Conservation (phyloP, 2,329 filamentous ascomycete genomes). For the Claviceps fusiformis region DNA sequence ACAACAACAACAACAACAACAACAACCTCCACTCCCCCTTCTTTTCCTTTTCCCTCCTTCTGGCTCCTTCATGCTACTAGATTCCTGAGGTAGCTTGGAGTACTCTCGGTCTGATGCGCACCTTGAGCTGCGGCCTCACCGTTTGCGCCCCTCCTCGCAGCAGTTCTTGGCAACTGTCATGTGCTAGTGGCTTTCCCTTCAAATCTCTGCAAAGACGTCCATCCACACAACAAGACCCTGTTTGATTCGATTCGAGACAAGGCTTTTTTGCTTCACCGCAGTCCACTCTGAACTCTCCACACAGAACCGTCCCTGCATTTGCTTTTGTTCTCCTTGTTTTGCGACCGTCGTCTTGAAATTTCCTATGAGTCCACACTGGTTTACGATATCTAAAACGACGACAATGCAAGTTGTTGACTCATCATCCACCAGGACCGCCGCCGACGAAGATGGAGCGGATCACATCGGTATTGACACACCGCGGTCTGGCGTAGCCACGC, state of each 20-base stretch:
- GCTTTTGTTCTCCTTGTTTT: background rate
- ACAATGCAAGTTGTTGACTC: slow-evolving; percentile 38
- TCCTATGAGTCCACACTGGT: slow-evolving; percentile 1
- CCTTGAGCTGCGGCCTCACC: slow-evolving; percentile 6
- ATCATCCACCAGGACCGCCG: slow-evolving; percentile 37
- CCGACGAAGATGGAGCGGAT: slow-evolving; percentile 59
- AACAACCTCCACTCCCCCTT: too few species aligned
- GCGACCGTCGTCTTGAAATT: background rate
- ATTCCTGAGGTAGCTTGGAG: background rate
- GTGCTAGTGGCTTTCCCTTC: slow-evolving; percentile 25
- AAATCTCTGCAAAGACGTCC: slow-evolving; percentile 6
- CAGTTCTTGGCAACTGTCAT: slow-evolving; percentile 24
- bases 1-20: too few species aligned
- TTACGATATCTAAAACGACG: slow-evolving; percentile 13
- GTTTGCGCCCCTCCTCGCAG: slow-evolving; percentile 2
- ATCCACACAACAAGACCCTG: slow-evolving; percentile 15
- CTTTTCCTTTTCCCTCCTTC: background rate
- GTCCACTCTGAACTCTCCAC: too few species aligned
- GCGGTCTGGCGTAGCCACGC: slow-evolving; percentile 82
- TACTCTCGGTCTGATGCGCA: slow-evolving; percentile 13
- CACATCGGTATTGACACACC: slow-evolving; percentile 76
- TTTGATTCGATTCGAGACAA: background rate
- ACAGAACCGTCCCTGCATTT: background rate
- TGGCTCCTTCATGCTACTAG: background rate
- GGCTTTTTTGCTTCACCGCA: background rate